Evolutionary conservation across 2,329 filamentous ascomycete species (phyloP).

Genomic region (Chrysoporthe cubensis): DNA sequence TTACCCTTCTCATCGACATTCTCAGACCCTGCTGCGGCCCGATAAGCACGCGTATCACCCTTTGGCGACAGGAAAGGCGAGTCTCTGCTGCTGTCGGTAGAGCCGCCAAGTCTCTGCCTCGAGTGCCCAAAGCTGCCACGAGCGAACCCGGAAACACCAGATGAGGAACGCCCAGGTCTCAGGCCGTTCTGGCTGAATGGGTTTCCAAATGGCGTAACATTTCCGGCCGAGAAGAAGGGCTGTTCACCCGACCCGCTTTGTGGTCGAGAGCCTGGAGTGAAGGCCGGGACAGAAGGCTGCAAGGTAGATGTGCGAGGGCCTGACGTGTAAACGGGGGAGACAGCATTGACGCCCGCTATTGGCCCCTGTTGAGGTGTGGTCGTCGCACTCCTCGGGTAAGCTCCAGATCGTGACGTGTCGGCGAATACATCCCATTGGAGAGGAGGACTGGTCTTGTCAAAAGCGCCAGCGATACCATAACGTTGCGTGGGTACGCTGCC

Average conservation of each 20-base stretch:
- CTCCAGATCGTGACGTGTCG: conserved; percentile 7
- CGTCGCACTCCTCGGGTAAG: conserved; percentile 4
- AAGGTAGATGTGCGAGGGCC: conserved; percentile 16
- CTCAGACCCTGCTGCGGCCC: conserved; percentile 6
- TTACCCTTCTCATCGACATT: not conserved
- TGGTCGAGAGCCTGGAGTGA: conserved; percentile 16
- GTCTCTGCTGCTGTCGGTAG: conserved; percentile 25
- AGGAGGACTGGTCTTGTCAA: conserved; percentile 9
- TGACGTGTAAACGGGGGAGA: not conserved
- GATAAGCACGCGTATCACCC: conserved; percentile 5
- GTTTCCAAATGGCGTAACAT: not conserved
- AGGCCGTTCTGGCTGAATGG: conserved; percentile 15
- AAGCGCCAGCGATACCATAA: not conserved
- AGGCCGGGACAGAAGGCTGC: conserved; percentile 21
- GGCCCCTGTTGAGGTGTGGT: conserved; percentile 11
- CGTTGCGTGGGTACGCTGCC: conserved; percentile 39
- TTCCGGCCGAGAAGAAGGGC: conserved; percentile 3
- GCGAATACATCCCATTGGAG: conserved; percentile 15
- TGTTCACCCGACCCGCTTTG: conserved; percentile 19
- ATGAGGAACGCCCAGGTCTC: conserved; percentile 20
- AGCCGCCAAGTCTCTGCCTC: conserved; percentile 27
- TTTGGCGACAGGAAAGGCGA: conserved; percentile 23
- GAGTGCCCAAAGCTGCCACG: conserved; percentile 18
- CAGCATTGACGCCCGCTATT: conserved; percentile 1
- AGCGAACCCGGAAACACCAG: conserved; percentile 16